A percentile compares a stretch with the other conserved stretches of the same genome.
phyloP scores from a whole-genome alignment of 2,329 filamentous ascomycete species.

The Botrytis tulipae region DNA sequence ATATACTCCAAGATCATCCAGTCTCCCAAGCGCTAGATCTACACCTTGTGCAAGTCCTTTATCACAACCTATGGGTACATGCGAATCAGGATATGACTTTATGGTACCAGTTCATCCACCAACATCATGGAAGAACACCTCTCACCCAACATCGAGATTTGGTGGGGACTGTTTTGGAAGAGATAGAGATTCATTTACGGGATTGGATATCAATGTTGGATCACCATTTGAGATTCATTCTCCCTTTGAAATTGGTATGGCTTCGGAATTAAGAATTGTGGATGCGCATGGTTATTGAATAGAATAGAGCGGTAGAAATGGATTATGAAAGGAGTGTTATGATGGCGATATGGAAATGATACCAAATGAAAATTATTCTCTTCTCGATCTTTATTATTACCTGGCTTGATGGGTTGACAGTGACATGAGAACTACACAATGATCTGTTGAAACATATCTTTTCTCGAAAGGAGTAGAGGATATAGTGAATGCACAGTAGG shows the following conservation, averaged over 20 bases:
- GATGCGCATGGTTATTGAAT: not conserved
- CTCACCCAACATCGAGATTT: not conserved
- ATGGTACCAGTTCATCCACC: not conserved
- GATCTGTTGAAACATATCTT: not conserved
- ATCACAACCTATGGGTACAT: not conserved
- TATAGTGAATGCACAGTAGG: not conserved
- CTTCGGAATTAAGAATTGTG: constrained; percentile 13
- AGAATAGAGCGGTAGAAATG: not conserved
- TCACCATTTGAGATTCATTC: constrained; percentile 14
- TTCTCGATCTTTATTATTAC: not conserved
- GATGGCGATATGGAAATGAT: constrained; percentile 4
- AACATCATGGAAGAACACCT: not conserved
- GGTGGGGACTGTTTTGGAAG: not conserved
- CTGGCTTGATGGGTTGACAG: not conserved
- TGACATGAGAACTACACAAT: not conserved
- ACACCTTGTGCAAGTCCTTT: constrained; percentile 1
- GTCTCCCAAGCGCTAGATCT: not conserved
- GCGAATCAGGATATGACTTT: constrained; percentile 2
- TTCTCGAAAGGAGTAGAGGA: not conserved
- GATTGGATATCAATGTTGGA: not conserved
- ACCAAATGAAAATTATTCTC: constrained; percentile 2
- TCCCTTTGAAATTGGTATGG: constrained; percentile 12
- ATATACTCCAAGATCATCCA: not conserved
- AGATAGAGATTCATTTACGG: not conserved
- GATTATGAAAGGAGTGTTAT: not conserved